Percentiles rank a stretch among this genome's conserved stretches.
Conservation (phyloP, 805 yeast genomes). For the Tetrapisispora nanseiensis region DNA sequence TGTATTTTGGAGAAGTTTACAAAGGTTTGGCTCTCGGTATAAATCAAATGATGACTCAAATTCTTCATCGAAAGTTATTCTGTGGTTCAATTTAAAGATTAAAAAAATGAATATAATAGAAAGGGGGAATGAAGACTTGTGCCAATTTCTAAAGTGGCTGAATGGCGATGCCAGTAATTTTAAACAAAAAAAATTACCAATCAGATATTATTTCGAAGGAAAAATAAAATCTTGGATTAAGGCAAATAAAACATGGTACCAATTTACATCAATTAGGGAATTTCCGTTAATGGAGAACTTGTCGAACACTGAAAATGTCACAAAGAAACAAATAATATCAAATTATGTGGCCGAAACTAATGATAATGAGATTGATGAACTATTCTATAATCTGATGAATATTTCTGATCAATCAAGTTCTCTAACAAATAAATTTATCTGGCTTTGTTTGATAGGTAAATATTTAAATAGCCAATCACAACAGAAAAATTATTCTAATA, state of each 20-base stretch:
- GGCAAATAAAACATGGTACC: not conserved
- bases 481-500: too few relatives aligned
- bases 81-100: slow-evolving; percentile 34
- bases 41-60: slow-evolving; percentile 26
- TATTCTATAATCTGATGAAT: not conserved
- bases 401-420: not conserved
- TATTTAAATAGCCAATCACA: too few relatives aligned
- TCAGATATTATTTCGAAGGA: not conserved
- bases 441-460: not conserved
- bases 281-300: too few relatives aligned
- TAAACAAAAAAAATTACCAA: too few relatives aligned
- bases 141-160: slow-evolving; percentile 38
- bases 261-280: not conserved
- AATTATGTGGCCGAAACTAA: not conserved
- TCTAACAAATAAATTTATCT: not conserved
- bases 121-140: slow-evolving; percentile 16
- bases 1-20: slow-evolving; percentile 43
- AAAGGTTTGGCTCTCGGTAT: slow-evolving; percentile 30
- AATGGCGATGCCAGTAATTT: slow-evolving; percentile 13
- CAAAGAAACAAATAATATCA: too few relatives aligned
- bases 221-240: not conserved
- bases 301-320: too few relatives aligned
- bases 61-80: slow-evolving; percentile 29
- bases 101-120: slow-evolving; percentile 11
- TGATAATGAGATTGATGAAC: not conserved